Evolutionary conservation across 345 rosid species (phyloP).

Genomic region (Kandelia obovata): DNA sequence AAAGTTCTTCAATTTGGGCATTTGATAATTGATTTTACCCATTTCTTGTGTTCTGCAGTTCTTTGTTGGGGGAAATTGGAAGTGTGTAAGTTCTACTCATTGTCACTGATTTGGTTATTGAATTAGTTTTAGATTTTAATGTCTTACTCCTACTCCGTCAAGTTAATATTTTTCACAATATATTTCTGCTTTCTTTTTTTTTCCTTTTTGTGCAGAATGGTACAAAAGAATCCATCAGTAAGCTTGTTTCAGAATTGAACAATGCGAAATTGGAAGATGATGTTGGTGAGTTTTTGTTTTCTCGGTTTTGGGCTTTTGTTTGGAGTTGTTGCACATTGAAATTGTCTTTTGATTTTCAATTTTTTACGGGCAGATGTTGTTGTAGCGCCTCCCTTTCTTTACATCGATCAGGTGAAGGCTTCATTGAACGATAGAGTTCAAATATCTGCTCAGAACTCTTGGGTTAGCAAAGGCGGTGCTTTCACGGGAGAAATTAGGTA

Average conservation of each 20-base stretch:
- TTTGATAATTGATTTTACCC: neutral
- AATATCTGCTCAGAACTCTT: conserved; percentile 89
- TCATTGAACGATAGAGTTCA: conserved; percentile 68
- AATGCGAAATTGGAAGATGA: conserved; percentile 73
- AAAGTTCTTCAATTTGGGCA: neutral
- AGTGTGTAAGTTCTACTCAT: conserved; percentile 66
- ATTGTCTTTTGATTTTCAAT: neutral
- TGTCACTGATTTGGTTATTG: neutral
- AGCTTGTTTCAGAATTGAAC: conserved; percentile 92
- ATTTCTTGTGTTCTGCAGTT: conserved; percentile 60
- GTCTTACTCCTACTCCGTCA: too few relatives aligned
- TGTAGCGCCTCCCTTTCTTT: conserved; percentile 94
- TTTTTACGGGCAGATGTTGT: conserved; percentile 63
- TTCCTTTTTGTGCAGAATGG: conserved; percentile 58
- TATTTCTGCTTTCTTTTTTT: conserved; percentile 6
- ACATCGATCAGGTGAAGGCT: conserved; percentile 75
- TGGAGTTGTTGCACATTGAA: neutral
- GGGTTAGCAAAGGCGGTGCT: conserved; percentile 98
- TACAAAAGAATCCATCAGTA: conserved; percentile 78
- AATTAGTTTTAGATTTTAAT: neutral
- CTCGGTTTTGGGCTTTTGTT: neutral
- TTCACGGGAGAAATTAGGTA: conserved; percentile 99
- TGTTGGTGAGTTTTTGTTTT: conserved; percentile 59
- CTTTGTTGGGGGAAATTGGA: conserved; percentile 99
- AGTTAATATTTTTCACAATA: neutral